These are phyloP conservation scores for Pseudocercospora crystallina DNA, from an alignment of 2,329 filamentous ascomycete genomes.

Conservation along the genomic window DNA sequence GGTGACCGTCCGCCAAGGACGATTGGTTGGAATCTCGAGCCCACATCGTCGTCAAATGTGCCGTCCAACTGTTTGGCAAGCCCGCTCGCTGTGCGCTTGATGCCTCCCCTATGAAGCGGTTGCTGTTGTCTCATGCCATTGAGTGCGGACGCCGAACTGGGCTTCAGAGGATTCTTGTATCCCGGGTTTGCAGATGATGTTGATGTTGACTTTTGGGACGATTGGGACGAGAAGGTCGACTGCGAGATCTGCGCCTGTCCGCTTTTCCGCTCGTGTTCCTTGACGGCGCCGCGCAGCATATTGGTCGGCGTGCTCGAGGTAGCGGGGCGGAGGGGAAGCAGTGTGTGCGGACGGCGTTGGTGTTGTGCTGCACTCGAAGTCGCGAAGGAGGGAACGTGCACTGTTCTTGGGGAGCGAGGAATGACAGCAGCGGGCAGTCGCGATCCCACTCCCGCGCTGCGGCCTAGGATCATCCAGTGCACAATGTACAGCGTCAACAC, in stretches of 20 bases:
- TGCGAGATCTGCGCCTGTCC: conserved; percentile 43
- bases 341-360: conserved; percentile 3
- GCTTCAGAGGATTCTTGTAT: conserved; percentile 37
- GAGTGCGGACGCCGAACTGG: conserved; percentile 28
- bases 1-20: conserved; percentile 42
- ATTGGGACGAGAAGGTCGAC: conserved; percentile 60
- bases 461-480: conserved; percentile 33
- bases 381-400: conserved; percentile 15
- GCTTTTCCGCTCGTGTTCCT: conserved; percentile 39
- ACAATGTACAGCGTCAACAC: conserved; percentile 19
- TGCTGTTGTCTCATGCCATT: conserved; percentile 26
- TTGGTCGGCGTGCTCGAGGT: conserved; percentile 11
- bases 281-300: conserved; percentile 46
- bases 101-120: conserved; percentile 16
- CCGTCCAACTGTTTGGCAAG: conserved; percentile 47
- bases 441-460: conserved; percentile 27
- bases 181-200: conserved; percentile 21
- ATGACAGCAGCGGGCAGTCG: conserved; percentile 26
- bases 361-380: conserved; percentile 7
- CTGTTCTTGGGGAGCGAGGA: conserved; percentile 20
- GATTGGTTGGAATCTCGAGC: conserved; percentile 32
- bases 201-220: conserved; percentile 50
- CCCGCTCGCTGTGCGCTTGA: conserved; percentile 49
- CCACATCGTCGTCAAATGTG: conserved; percentile 37
- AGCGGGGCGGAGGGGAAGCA: conserved; percentile 3